A percentile compares a stretch with the other conserved stretches of the same genome.
Evolutionary conservation across 805 yeast genomes (phyloP).

Genomic region (Tetrapisispora fleetii): DNA sequence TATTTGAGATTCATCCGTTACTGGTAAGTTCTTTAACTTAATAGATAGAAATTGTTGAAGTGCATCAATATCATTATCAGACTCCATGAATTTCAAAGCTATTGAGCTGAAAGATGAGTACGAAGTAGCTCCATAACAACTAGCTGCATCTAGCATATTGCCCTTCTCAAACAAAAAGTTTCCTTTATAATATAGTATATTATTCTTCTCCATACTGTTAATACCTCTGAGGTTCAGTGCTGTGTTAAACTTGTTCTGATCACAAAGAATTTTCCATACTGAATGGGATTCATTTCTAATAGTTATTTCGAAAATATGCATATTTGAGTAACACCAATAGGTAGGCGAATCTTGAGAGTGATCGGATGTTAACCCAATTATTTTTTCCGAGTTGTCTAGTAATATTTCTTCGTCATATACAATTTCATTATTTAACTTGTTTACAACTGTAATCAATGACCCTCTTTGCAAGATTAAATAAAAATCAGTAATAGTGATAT

Average conservation of each 20-base stretch:
- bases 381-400: slow-evolving; percentile 21
- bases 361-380: slow-evolving; percentile 44
- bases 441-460: slow-evolving; percentile 35
- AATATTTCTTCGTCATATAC: slow-evolving; percentile 34
- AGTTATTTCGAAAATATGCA: slow-evolving; percentile 60
- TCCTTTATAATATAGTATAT: slow-evolving; percentile 47
- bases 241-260: slow-evolving; percentile 45
- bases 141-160: slow-evolving; percentile 37
- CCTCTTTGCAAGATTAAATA: slow-evolving; percentile 43
- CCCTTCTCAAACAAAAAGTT: slow-evolving; percentile 32
- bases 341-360: slow-evolving; percentile 35
- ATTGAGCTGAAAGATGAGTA: slow-evolving; percentile 60
- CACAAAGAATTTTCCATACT: slow-evolving; percentile 62
- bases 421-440: slow-evolving; percentile 41
- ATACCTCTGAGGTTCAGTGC: slow-evolving; percentile 42
- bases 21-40: slow-evolving; percentile 32
- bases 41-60: slow-evolving; percentile 37
- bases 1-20: slow-evolving; percentile 21
- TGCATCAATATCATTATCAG: slow-evolving; percentile 32
- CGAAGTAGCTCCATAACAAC: slow-evolving; percentile 46
- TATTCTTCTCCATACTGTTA: slow-evolving; percentile 35
- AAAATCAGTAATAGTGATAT: slow-evolving; percentile 41
- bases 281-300: slow-evolving; percentile 59
- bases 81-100: slow-evolving; percentile 45
- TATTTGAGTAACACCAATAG: slow-evolving; percentile 63